Evolutionary conservation across 805 yeast genomes (phyloP).

Genomic region (Candida khao-thaluensis): DNA sequence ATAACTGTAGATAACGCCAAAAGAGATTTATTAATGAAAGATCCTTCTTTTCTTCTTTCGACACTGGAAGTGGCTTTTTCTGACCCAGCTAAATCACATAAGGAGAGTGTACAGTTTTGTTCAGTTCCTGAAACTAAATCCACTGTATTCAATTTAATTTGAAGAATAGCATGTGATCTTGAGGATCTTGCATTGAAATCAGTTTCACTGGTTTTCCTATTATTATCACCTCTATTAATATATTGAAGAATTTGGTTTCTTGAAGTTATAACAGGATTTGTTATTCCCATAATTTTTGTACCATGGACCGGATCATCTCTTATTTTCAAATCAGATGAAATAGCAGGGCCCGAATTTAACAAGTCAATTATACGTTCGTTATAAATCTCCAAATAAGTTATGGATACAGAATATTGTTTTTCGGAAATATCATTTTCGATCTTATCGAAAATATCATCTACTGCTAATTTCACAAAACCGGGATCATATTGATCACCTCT

Average conservation of each 20-base stretch:
- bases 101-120: constrained; percentile 61
- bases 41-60: constrained; percentile 90
- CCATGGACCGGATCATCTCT: constrained; percentile 76
- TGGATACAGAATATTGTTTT: constrained; percentile 46
- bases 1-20: constrained; percentile 92
- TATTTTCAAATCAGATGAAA: constrained; percentile 59
- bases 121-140: constrained; percentile 41
- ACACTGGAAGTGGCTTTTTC: constrained; percentile 73
- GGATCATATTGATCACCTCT: constrained; percentile 62
- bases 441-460: constrained; percentile 55
- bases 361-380: constrained; percentile 85
- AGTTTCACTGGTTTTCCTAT: constrained; percentile 81
- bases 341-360: constrained; percentile 36
- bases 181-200: constrained; percentile 87
- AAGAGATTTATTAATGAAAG: constrained; percentile 87
- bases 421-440: constrained; percentile 26
- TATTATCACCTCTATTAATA: constrained; percentile 67
- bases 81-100: constrained; percentile 97
- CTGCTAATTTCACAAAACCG: constrained; percentile 72
- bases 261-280: constrained; percentile 55
- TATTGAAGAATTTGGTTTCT: constrained; percentile 60
- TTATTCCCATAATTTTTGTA: constrained; percentile 71
- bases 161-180: constrained; percentile 87
- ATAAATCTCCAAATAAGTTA: constrained; percentile 82
- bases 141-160: constrained; percentile 54